Base-by-base conservation (phyloP, 2,329 filamentous ascomycete species). In the Metarhizium humberi region DNA sequence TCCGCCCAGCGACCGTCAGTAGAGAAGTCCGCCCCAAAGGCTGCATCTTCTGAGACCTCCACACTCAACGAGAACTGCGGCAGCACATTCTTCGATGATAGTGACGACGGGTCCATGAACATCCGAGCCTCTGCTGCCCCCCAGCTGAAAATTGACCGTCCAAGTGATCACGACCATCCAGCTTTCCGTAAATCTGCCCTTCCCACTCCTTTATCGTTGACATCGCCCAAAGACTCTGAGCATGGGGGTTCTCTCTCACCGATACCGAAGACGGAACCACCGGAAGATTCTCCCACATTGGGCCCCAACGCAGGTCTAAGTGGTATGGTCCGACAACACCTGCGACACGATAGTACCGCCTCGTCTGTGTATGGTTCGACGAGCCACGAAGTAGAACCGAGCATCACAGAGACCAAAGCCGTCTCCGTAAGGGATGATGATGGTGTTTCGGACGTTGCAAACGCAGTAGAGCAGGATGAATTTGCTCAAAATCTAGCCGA, bases 261-360 rank as follows among this genome's bases (percentile, higher is more conserved):
- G 0, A 59, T 56, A 5, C 47, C 54, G 14, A 60, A 56, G 45
- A 51, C 57, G 16, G 60, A 57, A 7, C 54, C 55, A 5, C 69
- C 76, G 0, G 67, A 68, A 10, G 90, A 95, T 63, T 95, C 91
- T 0, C 91, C 92, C 0, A 95, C 90, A 0, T 73, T 96, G 6
- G 87, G 87, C 2, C 86, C 88, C 0, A 75, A 75, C 16, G 54
- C 66, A 11, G 90, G 89, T 1, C 76, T 96, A 16, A 92, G 86
- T 63, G 88, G 87, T 2, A 81, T 96, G 75, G 85, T 96, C 49
- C 84, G 87, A 36, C 86, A 92, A 58, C 94, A 97, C 74, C 74
- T 97, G 45, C 84, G 94, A 52, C 84, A 84, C 38, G 84, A 86
- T 59, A 97, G 92, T 71, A 86, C 86, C 56, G 80, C 84, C 14